phyloP scores from a whole-genome alignment of 192 early-diverging fungal species.

The Mortierella hygrophila region DNA sequence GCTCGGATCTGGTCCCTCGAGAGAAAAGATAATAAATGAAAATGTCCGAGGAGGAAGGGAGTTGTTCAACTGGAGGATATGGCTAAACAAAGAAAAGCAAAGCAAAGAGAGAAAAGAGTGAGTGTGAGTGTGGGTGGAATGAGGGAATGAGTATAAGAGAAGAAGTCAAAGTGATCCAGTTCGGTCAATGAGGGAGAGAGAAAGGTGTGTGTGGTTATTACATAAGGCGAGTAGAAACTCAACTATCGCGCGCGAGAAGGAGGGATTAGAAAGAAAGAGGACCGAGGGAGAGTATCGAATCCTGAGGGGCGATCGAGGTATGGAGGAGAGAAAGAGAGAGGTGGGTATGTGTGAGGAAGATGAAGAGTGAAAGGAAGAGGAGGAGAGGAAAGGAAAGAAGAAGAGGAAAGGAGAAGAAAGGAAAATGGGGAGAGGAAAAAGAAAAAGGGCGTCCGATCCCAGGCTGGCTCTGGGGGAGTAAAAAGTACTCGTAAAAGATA shows the following conservation, averaged over 20 bases:
- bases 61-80: background rate
- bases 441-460: slow-evolving; percentile 1
- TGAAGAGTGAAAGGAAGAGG: background rate
- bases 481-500: background rate
- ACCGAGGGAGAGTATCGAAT: background rate
- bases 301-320: background rate
- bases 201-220: background rate
- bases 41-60: background rate
- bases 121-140: background rate
- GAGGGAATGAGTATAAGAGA: background rate
- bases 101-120: background rate
- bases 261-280: background rate
- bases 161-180: background rate
- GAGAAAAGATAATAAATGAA: background rate
- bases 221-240: slow-evolving; percentile 3
- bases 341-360: background rate
- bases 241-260: background rate
- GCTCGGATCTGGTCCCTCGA: background rate
- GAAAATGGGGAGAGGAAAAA: background rate
- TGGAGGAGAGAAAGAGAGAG: background rate
- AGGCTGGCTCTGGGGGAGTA: slow-evolving; percentile 1
- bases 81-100: background rate
- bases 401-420: background rate
- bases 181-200: background rate
- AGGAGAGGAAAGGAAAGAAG: background rate